Percentiles rank a stretch among this genome's conserved stretches.
Evolutionary conservation across 257 asterid genomes (phyloP).

Genomic region (Ligustrum vulgare): DNA sequence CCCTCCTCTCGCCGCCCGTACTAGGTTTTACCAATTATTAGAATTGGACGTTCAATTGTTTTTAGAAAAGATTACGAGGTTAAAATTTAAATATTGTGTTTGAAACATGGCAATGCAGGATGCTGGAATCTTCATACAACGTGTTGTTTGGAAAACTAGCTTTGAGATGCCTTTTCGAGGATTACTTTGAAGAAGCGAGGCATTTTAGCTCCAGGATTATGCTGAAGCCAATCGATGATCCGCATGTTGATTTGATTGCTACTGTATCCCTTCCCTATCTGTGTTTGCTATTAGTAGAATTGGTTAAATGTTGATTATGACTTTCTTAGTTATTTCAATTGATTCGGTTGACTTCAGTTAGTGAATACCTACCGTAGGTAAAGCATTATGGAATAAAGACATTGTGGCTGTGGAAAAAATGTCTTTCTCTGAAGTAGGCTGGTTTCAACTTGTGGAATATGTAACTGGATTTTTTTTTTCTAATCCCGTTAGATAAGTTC

Average conservation of each 20-base stretch:
- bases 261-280: constrained; percentile 55
- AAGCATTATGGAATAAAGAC: background rate
- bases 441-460: background rate
- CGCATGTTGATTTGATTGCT: constrained; percentile 91
- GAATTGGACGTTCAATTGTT: background rate
- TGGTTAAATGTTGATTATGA: background rate
- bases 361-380: background rate
- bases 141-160: constrained; percentile 80
- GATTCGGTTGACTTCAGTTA: background rate
- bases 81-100: constrained; percentile 1
- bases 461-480: background rate
- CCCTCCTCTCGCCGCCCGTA: constrained; percentile 93
- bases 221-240: constrained; percentile 93
- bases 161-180: constrained; percentile 74
- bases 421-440: background rate
- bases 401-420: background rate
- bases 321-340: background rate
- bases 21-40: constrained; percentile 43
- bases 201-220: constrained; percentile 69
- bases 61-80: background rate
- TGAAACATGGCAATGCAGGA: constrained; percentile 47
- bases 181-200: constrained; percentile 71
- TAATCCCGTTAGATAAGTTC: background rate
- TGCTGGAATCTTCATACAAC: constrained; percentile 86
- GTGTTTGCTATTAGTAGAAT: background rate